A percentile compares a stretch with the other conserved stretches of the same genome.
Evolutionary conservation across 2,329 filamentous ascomycete genomes (phyloP).

Genomic region (Penicillium sp.): DNA sequence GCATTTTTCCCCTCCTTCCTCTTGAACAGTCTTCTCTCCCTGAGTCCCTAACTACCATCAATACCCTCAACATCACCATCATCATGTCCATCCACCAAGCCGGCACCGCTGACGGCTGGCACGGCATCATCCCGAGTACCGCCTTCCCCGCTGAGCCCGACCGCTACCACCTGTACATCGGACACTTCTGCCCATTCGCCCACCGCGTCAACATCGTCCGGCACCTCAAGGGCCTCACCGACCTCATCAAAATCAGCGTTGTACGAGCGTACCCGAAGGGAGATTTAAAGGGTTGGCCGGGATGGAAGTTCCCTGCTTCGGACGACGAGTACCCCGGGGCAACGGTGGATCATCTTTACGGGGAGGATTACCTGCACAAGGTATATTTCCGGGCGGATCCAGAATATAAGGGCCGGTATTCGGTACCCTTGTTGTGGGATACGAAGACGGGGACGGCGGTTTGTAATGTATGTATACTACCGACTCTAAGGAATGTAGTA

Average conservation of each 20-base stretch:
- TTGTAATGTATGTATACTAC: slow-evolving; percentile 52
- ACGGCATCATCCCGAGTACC: slow-evolving; percentile 42
- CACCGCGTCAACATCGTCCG: slow-evolving; percentile 53
- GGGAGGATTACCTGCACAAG: slow-evolving; percentile 52
- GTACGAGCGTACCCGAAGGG: slow-evolving; percentile 61
- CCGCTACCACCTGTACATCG: slow-evolving; percentile 51
- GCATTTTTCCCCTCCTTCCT: too few species aligned
- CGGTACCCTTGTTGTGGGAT: slow-evolving; percentile 56
- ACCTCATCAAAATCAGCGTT: slow-evolving; percentile 49
- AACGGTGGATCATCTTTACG: slow-evolving; percentile 53
- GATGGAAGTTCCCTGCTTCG: slow-evolving; percentile 51
- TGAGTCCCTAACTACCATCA: too few species aligned
- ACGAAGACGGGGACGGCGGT: slow-evolving; percentile 49
- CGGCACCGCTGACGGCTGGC: slow-evolving; percentile 36
- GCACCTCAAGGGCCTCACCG: slow-evolving; percentile 50
- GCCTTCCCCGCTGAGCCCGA: slow-evolving; percentile 45
- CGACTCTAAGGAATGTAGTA: too few species aligned
- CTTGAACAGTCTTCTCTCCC: too few species aligned
- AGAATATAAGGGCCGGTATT: slow-evolving; percentile 53
- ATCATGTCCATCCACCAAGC: slow-evolving; percentile 21
- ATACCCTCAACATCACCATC: too few species aligned
- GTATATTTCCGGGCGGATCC: slow-evolving; percentile 55
- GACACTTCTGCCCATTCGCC: slow-evolving; percentile 57
- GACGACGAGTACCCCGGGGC: slow-evolving; percentile 50
- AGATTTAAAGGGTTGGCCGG: slow-evolving; percentile 54